Base-by-base conservation (phyloP, 768 basidiomycete genomes). In the Termitomyces heimii region DNA sequence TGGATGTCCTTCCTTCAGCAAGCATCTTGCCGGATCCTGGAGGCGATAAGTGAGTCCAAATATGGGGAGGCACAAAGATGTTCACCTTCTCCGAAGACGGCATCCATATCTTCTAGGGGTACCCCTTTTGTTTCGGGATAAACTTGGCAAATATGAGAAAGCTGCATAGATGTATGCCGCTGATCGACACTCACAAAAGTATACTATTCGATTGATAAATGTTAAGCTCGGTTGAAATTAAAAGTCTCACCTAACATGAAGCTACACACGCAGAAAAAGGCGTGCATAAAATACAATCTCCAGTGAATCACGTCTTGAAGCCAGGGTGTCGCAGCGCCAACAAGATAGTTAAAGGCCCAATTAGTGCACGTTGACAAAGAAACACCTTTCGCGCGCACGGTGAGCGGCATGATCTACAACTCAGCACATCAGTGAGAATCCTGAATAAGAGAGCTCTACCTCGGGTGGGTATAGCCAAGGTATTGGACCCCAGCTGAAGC, bases 201-300 rank as follows among this genome's bases (percentile, higher is more conserved):
- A 92, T 6, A 94, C 92, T 84, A 54, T 35, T 56, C 29, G 4
- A 37, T 18, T 39, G 20, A 16, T 18, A 48, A 26, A 14, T 34
- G 7, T 34, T 28, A 10, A 43, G 18, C 53, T 37, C 35, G 45
- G 6, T 14, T 7, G 13, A 37, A 35, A 6, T 7, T 8, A 22
- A 37, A 34, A 60, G 55, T 26, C 58, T 63, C 65, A 85, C 84
- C 89, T 47, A 93, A 75, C 43, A 95, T 73, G 67, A 94, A 90
- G 65, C 92, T 92, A 64, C 89, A 86, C 16, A 82, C 80, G 68
- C 93, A 94, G 71, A 94, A 94, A 74, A 93, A 92, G n/a, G 87
- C 92, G 65, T 95, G 93, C 92, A 98, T 94, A 2, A 92, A 91
- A 72, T 98, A 97, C 57, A 98, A 68, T 54, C 89, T 80, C 94